Evolutionary conservation across 371 early-diverging fungal genomes (phyloP), one percentile per base, ranked within the genome.

Genomic region (Mortierella sp.): DNA sequence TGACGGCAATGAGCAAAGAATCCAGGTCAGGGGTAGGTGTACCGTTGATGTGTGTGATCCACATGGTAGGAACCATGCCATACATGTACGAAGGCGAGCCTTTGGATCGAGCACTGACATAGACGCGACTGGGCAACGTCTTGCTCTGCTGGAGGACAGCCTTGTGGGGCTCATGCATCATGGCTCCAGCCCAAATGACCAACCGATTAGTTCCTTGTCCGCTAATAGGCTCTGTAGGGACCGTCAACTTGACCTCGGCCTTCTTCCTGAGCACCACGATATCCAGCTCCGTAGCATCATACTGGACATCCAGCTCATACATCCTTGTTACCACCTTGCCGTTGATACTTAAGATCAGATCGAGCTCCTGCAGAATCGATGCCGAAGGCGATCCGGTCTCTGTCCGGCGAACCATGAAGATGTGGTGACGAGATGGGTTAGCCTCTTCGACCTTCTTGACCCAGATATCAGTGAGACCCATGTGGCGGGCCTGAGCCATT

Each of bases 21-120:
- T 94, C 94, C 48, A 95, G 86, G 45, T 93, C 92, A 0, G 89
- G 90, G 0, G 94, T 94, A n/a, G 91, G 83, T 14, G 88, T 88
- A 10, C 90, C 90, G 58, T 96, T 94, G 80, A 96, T 91, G 76
- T 95, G 94, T 0, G 94, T 94, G 80, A 97, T 92, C 94, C 95
- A 96, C 89, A 92, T 94, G 1, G 97, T 97, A 7, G 96, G 94
- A 13, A 90, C 91, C 80, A 97, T 88, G 31, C 94, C 96, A 81
- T 96, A 96, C 94, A 94, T 94, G 74, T 93, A 95, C 10, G 95
- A 94, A 3, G 97, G 97, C 1, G 94, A 94, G 7, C 98, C 97
- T 72, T 93, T 91, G 31, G 93, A 86, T 14, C 95, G 89, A 44
- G 91, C 93, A 10, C 94, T 92, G 7, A 96, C 93, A 88, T 97